A percentile compares a stretch with the other conserved stretches of the same genome.
Conservation (phyloP, 169 alveolate genomes). For the Babesia bovis region DNA sequence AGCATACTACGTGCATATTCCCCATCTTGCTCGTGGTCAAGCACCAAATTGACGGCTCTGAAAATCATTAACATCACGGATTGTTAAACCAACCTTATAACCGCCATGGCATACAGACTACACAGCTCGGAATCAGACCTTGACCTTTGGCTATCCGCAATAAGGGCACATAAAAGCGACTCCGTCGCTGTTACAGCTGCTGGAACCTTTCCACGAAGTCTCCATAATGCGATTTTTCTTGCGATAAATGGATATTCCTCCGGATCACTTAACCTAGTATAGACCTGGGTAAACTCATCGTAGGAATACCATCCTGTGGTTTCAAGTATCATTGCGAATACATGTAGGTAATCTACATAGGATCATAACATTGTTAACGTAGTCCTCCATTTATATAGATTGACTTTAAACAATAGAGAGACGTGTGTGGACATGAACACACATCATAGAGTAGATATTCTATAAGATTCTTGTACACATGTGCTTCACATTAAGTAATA, state of each 20-base stretch:
- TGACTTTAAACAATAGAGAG: too few species aligned
- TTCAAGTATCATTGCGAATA: slow-evolving; percentile 32
- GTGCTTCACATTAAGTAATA: too few species aligned
- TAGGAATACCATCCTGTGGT: slow-evolving; percentile 66
- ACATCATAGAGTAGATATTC: too few species aligned
- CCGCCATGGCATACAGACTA: slow-evolving; percentile 58
- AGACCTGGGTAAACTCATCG: slow-evolving; percentile 43
- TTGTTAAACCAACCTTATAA: slow-evolving; percentile 22
- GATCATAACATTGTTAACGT: too few species aligned
- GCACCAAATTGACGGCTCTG: slow-evolving; percentile 60
- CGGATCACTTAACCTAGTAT: slow-evolving; percentile 34
- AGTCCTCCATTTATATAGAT: too few species aligned
- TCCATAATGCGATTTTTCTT: slow-evolving; percentile 59
- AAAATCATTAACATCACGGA: not conserved
- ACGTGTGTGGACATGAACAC: too few species aligned
- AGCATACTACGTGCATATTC: slow-evolving; percentile 58
- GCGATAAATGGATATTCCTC: slow-evolving; percentile 45
- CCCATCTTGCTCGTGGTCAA: slow-evolving; percentile 64
- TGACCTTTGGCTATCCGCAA: slow-evolving; percentile 34
- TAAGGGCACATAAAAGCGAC: slow-evolving; percentile 35
- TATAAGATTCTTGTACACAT: too few species aligned
- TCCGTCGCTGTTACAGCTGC: slow-evolving; percentile 62
- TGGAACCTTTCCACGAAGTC: slow-evolving; percentile 56
- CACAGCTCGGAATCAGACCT: slow-evolving; percentile 12
- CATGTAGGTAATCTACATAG: too few species aligned